Conservation (phyloP, 441 rosid genomes). For the Pelargonium australe region DNA sequence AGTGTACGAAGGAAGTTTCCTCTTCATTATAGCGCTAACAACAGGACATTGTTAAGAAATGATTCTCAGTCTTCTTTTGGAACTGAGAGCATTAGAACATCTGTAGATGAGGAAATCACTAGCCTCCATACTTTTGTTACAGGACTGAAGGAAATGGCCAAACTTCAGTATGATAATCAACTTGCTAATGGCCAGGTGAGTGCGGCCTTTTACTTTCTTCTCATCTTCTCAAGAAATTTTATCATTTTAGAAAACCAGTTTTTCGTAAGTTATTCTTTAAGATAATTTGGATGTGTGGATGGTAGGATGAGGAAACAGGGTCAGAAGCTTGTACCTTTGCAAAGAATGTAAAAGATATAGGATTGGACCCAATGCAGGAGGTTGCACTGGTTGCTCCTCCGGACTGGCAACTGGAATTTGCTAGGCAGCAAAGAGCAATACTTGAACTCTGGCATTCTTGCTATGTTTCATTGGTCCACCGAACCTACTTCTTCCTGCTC, state of each 20-base stretch:
- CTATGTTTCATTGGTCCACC: constrained; percentile 69
- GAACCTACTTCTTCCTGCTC: constrained; percentile 76
- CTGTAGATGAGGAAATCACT: constrained; percentile 35
- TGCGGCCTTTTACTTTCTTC: constrained; percentile 50
- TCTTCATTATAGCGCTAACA: constrained; percentile 28
- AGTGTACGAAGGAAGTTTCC: constrained; percentile 24
- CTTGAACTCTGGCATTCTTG: constrained; percentile 78
- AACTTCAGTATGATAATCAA: constrained; percentile 31
- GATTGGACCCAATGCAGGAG: constrained; percentile 65
- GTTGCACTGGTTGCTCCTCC: constrained; percentile 27
- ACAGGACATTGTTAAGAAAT: constrained; percentile 11
- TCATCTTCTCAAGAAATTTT: constrained; percentile 37
- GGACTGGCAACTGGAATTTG: constrained; percentile 55
- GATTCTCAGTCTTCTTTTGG: constrained; percentile 47
- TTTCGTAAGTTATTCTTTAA: constrained; percentile 8
- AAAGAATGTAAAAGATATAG: constrained; percentile 57
- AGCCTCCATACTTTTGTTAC: constrained; percentile 28
- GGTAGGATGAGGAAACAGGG: constrained; percentile 44
- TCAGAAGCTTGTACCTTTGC: constrained; percentile 29
- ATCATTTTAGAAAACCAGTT: constrained; percentile 19
- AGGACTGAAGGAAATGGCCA: constrained; percentile 27
- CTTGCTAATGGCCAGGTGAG: constrained; percentile 45
- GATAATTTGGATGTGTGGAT: constrained; percentile 24
- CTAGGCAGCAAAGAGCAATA: constrained; percentile 56
- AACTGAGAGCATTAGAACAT: constrained; percentile 43